These are phyloP conservation scores for Jatropha multifida DNA, from an alignment of 441 rosid species.

Conservation along the genomic window DNA sequence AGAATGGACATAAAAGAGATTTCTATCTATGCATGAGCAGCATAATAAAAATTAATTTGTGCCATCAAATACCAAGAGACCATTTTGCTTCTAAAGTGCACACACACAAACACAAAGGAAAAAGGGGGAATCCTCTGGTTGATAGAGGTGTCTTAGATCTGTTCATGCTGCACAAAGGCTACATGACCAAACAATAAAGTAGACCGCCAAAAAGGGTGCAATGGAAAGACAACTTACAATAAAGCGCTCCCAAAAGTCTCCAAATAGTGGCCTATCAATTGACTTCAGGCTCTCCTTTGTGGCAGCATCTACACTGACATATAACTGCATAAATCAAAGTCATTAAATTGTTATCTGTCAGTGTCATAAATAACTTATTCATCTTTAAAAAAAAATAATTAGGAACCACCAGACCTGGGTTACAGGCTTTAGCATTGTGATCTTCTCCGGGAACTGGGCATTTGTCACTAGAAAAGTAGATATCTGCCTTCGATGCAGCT, in stretches of 20 bases:
- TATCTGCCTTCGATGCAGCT: slow-evolving; percentile 74
- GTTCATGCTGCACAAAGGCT: background rate
- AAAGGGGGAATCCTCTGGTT: background rate
- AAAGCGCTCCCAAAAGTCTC: slow-evolving; percentile 95
- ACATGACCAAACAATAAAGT: background rate
- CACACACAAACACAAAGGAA: background rate
- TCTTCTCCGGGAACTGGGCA: slow-evolving; percentile 95
- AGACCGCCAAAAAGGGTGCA: background rate
- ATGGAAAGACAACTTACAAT: slow-evolving; percentile 48
- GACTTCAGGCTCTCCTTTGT: slow-evolving; percentile 94
- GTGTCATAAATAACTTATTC: slow-evolving; percentile 16
- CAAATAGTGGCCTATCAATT: slow-evolving; percentile 90
- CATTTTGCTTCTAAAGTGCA: background rate
- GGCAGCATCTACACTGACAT: slow-evolving; percentile 96
- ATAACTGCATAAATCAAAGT: slow-evolving; percentile 58
- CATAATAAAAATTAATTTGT: background rate
- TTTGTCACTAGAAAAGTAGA: slow-evolving; percentile 93
- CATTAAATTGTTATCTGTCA: slow-evolving; percentile 6
- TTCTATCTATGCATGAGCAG: too few species aligned
- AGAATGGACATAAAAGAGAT: background rate
- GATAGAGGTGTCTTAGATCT: slow-evolving; percentile 1
- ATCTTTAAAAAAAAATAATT: slow-evolving; percentile 2
- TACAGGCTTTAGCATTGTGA: slow-evolving; percentile 66
- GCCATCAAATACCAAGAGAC: background rate
- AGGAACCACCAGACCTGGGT: slow-evolving; percentile 66